A percentile compares a stretch with the other conserved stretches of the same genome.
phyloP scores from a whole-genome alignment of 1,284 basidiomycete species.

The Malassezia nana region DNA sequence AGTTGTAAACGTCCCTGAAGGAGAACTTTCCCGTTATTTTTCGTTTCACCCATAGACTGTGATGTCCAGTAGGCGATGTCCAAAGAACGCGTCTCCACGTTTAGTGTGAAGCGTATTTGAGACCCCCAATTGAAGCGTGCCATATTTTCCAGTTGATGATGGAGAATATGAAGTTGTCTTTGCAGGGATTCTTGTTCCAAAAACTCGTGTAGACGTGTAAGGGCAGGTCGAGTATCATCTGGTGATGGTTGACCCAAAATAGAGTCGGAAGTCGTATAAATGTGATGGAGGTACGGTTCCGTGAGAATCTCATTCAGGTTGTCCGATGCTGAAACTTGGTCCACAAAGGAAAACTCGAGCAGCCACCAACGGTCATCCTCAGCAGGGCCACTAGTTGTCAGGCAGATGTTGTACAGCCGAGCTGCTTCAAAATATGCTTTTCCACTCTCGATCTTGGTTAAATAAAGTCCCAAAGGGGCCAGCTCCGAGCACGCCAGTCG shows the following conservation, averaged over 20 bases:
- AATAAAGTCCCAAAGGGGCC: conserved; percentile 49
- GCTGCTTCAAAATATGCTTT: conserved; percentile 65
- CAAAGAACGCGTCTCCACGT: conserved; percentile 20
- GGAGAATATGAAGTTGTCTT: conserved; percentile 42
- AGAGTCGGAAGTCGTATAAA: conserved; percentile 1
- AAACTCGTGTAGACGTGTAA: conserved; percentile 28
- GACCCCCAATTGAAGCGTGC: conserved; percentile 31
- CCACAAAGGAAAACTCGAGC: conserved; percentile 31
- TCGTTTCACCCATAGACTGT: not conserved
- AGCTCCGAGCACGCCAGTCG: conserved; percentile 53
- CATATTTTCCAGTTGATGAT: conserved; percentile 34
- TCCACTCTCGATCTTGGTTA: conserved; percentile 66
- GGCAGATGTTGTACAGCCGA: conserved; percentile 60
- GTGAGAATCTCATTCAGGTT: conserved; percentile 4
- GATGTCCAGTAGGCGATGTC: conserved; percentile 28
- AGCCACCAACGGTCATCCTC: conserved; percentile 38
- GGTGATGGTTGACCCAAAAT: not conserved
- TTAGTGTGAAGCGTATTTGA: conserved; percentile 22
- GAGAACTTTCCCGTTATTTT: not conserved
- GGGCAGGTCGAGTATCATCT: not conserved
- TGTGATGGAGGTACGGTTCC: conserved; percentile 4
- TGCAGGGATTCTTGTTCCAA: conserved; percentile 37
- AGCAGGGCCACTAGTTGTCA: conserved; percentile 57
- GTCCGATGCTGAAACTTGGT: not conserved
- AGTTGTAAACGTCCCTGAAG: conserved; percentile 8